These are phyloP conservation scores for Cupressus sempervirens DNA, from an alignment of 75 land plant species.

Conservation along the genomic window DNA sequence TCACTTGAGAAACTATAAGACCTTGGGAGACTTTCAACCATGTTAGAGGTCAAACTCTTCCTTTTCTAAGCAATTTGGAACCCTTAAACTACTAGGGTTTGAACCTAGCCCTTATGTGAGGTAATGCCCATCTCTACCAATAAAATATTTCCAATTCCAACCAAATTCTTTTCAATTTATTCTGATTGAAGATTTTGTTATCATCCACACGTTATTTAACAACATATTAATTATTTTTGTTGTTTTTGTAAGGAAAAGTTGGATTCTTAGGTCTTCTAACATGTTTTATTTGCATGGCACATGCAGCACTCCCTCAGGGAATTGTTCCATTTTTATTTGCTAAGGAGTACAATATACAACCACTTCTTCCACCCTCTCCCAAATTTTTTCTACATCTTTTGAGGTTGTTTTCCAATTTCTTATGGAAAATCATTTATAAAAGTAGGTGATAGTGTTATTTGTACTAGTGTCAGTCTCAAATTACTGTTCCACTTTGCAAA, in stretches of 20 bases:
- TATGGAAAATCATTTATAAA: too few species aligned
- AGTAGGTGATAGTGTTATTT: too few species aligned
- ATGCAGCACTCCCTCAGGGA: conserved; percentile 98
- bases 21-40: background rate
- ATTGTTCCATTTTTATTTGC: conserved; percentile 98
- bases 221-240: background rate
- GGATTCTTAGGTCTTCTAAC: background rate
- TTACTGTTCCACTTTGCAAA: too few species aligned
- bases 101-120: background rate
- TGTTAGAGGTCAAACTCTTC: background rate
- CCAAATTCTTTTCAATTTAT: background rate
- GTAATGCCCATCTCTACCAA: background rate
- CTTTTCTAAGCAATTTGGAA: background rate
- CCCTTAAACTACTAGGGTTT: background rate
- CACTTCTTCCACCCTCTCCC: too few species aligned
- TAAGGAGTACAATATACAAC: conserved; percentile 98
- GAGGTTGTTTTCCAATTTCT: too few species aligned
- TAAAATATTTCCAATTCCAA: background rate
- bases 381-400: too few species aligned
- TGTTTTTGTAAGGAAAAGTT: background rate
- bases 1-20: background rate
- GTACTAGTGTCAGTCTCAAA: too few species aligned
- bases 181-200: conserved; percentile 1
- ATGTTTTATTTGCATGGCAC: conserved; percentile 10
- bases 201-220: background rate